Evolutionary conservation across 345 rosid genomes (phyloP).

Genomic region (Barbarea vulgaris): DNA sequence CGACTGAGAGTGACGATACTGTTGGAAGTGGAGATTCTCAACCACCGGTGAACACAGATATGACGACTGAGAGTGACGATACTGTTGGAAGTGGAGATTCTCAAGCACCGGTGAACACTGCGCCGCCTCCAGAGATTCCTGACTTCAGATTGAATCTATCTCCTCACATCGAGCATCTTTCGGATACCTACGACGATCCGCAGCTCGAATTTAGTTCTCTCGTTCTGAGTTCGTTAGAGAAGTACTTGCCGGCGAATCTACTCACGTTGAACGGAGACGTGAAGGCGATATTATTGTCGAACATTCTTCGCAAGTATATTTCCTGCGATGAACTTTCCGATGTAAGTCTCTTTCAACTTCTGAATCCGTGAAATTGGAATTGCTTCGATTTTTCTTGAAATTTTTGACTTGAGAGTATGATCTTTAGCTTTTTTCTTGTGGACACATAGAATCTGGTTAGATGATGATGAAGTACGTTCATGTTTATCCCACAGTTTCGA

Average conservation of each 20-base stretch:
- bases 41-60: not conserved
- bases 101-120: not conserved
- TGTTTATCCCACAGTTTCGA: too few species aligned
- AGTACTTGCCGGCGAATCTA: constrained; percentile 56
- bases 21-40: constrained; percentile 12
- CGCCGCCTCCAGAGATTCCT: not conserved
- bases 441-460: too few species aligned
- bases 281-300: constrained; percentile 61
- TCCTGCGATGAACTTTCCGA: constrained; percentile 58
- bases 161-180: constrained; percentile 56
- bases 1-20: constrained; percentile 41
- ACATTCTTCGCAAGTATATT: constrained; percentile 58
- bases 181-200: constrained; percentile 72
- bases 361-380: not conserved
- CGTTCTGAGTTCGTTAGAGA: constrained; percentile 68
- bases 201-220: constrained; percentile 58
- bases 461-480: too few species aligned
- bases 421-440: too few species aligned
- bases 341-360: constrained; percentile 39
- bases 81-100: constrained; percentile 15
- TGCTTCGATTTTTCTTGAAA: too few species aligned
- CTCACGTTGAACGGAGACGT: constrained; percentile 51
- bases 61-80: constrained; percentile 41
- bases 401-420: too few species aligned
- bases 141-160: constrained; percentile 44